A percentile compares a stretch with the other conserved stretches of the same genome.
phyloP scores from a whole-genome alignment of 2,329 filamentous ascomycete genomes.

The Elsinoe batatas region DNA sequence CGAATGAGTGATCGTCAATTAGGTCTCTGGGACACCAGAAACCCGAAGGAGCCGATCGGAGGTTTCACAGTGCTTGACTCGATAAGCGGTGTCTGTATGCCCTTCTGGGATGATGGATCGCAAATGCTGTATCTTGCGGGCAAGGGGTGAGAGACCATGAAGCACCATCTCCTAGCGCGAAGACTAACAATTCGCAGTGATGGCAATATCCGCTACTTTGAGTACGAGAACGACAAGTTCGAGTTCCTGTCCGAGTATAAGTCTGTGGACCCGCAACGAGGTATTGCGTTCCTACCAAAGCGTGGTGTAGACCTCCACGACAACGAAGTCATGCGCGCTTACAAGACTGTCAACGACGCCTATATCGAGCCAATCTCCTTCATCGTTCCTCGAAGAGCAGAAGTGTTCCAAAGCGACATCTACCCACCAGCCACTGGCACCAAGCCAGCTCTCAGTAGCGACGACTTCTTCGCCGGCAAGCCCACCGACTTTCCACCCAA shows the following conservation, averaged over 20 bases:
- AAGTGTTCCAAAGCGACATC: constrained; percentile 95
- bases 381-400: constrained; percentile 84
- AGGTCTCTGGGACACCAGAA: constrained; percentile 87
- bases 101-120: constrained; percentile 97
- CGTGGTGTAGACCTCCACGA: constrained; percentile 93
- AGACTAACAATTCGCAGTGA: constrained; percentile 49
- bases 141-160: constrained; percentile 62
- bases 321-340: constrained; percentile 90
- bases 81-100: constrained; percentile 97
- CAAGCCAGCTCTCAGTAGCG: constrained; percentile 68
- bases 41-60: constrained; percentile 68
- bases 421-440: constrained; percentile 75
- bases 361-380: constrained; percentile 98
- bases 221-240: constrained; percentile 98
- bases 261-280: constrained; percentile 88
- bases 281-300: constrained; percentile 88
- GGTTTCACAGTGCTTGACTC: constrained; percentile 87
- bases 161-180: background rate
- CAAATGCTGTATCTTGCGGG: constrained; percentile 93
- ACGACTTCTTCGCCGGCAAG: constrained; percentile 83
- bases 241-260: constrained; percentile 96
- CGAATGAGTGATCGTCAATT: constrained; percentile 97
- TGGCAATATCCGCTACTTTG: constrained; percentile 97
- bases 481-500: constrained; percentile 68
- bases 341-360: constrained; percentile 90